Evolutionary conservation across 805 yeast genomes (phyloP).

Genomic region (Starmerella scarabaei): DNA sequence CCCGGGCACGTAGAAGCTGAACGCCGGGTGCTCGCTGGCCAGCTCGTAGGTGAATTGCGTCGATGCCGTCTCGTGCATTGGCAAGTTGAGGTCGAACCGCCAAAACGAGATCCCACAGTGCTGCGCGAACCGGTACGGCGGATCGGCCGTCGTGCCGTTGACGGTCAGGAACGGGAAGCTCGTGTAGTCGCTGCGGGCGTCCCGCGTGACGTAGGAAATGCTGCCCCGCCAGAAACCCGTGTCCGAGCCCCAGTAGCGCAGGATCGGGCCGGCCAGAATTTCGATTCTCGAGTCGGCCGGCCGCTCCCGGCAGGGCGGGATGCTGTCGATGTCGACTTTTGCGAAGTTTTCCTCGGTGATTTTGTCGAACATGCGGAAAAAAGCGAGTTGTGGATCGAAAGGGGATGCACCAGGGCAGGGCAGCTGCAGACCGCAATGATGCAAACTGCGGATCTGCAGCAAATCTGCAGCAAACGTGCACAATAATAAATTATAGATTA

Average conservation of each 20-base stretch:
- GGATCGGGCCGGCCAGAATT: constrained; percentile 50
- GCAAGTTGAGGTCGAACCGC: constrained; percentile 48
- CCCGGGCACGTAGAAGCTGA: constrained; percentile 60
- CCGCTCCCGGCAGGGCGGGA: constrained; percentile 13
- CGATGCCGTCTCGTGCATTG: constrained; percentile 34
- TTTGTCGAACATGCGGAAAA: neutral
- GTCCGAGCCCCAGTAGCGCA: constrained; percentile 58
- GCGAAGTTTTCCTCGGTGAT: constrained; percentile 9
- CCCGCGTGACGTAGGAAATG: constrained; percentile 49
- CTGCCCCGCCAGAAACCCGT: constrained; percentile 50
- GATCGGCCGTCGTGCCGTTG: constrained; percentile 24
- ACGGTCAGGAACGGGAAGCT: constrained; percentile 27
- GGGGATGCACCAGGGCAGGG: no score
- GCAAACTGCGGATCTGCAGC: no score
- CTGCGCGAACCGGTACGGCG: constrained; percentile 33
- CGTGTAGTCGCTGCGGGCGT: constrained; percentile 23
- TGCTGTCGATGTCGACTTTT: constrained; percentile 5
- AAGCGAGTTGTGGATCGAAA: no score
- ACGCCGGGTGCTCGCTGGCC: constrained; percentile 35
- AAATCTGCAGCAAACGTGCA: no score
- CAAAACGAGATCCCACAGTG: constrained; percentile 39
- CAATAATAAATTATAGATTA: no score
- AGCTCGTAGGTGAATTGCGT: constrained; percentile 53
- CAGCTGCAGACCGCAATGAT: no score
- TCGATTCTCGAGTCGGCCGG: constrained; percentile 10